These are phyloP conservation scores for Tuber indicum DNA, from an alignment of 495 filamentous ascomycete species.

Conservation along the genomic window DNA sequence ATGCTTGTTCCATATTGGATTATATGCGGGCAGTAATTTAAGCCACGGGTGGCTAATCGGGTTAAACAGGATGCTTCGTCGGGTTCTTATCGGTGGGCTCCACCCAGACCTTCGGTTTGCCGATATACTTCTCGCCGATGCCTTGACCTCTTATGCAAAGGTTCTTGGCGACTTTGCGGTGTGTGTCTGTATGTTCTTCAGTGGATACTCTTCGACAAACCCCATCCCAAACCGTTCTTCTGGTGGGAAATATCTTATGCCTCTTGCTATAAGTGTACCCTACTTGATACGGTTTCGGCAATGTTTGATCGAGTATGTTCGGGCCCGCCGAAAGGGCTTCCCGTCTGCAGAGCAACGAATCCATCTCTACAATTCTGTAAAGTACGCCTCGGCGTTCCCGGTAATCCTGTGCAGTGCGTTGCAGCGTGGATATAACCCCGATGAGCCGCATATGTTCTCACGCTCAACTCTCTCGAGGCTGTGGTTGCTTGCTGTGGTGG, in stretches of 20 bases:
- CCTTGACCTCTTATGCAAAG: constrained; percentile 86
- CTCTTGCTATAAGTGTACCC: constrained; percentile 72
- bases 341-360: constrained; percentile 53
- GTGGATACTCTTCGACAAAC: constrained; percentile 62
- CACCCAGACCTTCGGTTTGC: constrained; percentile 55
- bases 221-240: constrained; percentile 68
- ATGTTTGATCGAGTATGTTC: constrained; percentile 79
- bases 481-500: constrained; percentile 57
- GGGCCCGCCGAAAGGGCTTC: constrained; percentile 54
- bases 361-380: constrained; percentile 85
- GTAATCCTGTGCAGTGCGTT: constrained; percentile 73
- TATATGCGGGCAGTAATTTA: constrained; percentile 50
- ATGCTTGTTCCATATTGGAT: constrained; percentile 71
- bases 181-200: constrained; percentile 81
- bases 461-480: constrained; percentile 45
- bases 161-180: constrained; percentile 86
- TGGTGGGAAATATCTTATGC: constrained; percentile 67
- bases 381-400: constrained; percentile 87
- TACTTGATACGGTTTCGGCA: constrained; percentile 82
- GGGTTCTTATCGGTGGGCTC: constrained; percentile 37
- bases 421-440: constrained; percentile 60
- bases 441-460: constrained; percentile 29
- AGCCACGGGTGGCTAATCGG: constrained; percentile 8
- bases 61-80: constrained; percentile 33
- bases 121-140: constrained; percentile 91